Conservation (phyloP, 805 yeast genomes). For the Wickerhamiella hasegawae region DNA sequence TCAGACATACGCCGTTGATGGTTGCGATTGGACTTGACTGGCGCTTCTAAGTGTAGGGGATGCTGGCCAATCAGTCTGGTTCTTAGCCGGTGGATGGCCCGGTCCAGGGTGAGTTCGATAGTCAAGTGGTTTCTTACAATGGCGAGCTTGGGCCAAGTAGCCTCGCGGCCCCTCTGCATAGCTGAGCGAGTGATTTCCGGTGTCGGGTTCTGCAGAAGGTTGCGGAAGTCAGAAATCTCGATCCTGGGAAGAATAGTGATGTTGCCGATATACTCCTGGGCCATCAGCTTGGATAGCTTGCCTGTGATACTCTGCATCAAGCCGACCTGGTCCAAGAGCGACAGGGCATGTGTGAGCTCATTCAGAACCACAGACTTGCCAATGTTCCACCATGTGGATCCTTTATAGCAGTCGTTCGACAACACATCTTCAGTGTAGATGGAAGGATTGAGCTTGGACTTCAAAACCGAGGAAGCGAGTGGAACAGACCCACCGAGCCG, state of each 20-base stretch:
- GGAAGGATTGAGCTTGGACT: not conserved
- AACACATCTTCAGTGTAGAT: not conserved
- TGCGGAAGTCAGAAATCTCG: slow-evolving; percentile 36
- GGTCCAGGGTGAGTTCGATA: slow-evolving; percentile 73
- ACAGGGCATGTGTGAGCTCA: slow-evolving; percentile 67
- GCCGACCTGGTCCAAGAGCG: slow-evolving; percentile 60
- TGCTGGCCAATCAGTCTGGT: slow-evolving; percentile 17
- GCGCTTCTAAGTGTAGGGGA: not conserved
- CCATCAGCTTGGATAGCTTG: slow-evolving; percentile 55
- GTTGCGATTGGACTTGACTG: not conserved
- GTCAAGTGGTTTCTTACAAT: slow-evolving; percentile 80
- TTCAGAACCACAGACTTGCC: slow-evolving; percentile 43
- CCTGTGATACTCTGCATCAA: slow-evolving; percentile 56
- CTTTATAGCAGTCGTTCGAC: not conserved
- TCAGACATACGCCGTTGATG: not conserved
- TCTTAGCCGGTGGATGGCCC: slow-evolving; percentile 52
- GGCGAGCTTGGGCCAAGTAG: slow-evolving; percentile 87
- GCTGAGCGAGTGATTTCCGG: slow-evolving; percentile 56
- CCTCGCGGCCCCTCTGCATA: slow-evolving; percentile 68
- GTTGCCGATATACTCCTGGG: slow-evolving; percentile 86
- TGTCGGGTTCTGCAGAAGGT: slow-evolving; percentile 66
- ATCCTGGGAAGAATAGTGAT: slow-evolving; percentile 80
- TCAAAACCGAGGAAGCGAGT: not conserved
- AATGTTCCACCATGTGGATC: slow-evolving; percentile 4
- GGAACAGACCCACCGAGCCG: not conserved